These are phyloP conservation scores for Cercospora citrullina DNA, from an alignment of 2,329 filamentous ascomycete genomes.

Conservation along the genomic window DNA sequence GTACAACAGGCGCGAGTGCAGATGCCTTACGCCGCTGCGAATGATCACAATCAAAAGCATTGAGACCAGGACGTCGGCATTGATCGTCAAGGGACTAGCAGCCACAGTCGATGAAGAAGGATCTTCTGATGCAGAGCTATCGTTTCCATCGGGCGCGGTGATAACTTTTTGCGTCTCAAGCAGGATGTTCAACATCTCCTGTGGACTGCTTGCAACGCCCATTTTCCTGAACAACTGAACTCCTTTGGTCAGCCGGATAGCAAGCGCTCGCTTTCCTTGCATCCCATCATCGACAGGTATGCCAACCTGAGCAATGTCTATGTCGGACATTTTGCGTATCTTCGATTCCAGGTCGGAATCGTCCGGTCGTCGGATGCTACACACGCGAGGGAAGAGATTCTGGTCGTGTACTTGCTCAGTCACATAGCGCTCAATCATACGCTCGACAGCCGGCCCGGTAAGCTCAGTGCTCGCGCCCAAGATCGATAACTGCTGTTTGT, in stretches of 20 bases:
- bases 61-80: constrained; percentile 91
- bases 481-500: constrained; percentile 90
- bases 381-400: constrained; percentile 80
- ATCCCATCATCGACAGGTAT: constrained; percentile 79
- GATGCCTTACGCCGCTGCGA: constrained; percentile 78
- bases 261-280: constrained; percentile 77
- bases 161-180: constrained; percentile 80
- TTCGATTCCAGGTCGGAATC: constrained; percentile 86
- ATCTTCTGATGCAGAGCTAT: constrained; percentile 36
- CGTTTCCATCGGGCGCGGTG: constrained; percentile 52
- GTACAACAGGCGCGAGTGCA: constrained; percentile 87
- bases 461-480: constrained; percentile 90
- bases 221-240: constrained; percentile 91
- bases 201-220: constrained; percentile 71
- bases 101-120: constrained; percentile 41
- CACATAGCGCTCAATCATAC: constrained; percentile 91
- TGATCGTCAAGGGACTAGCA: constrained; percentile 62
- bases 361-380: constrained; percentile 73
- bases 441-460: constrained; percentile 87
- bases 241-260: constrained; percentile 71
- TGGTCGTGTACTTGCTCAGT: constrained; percentile 86
- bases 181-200: constrained; percentile 83
- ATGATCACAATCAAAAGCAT: constrained; percentile 90
- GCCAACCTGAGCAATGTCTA: constrained; percentile 93
- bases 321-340: constrained; percentile 87